Percentiles rank a stretch among this genome's conserved stretches.
Conservation (phyloP, 2,329 filamentous ascomycete species). For the Ascochyta koolunga region DNA sequence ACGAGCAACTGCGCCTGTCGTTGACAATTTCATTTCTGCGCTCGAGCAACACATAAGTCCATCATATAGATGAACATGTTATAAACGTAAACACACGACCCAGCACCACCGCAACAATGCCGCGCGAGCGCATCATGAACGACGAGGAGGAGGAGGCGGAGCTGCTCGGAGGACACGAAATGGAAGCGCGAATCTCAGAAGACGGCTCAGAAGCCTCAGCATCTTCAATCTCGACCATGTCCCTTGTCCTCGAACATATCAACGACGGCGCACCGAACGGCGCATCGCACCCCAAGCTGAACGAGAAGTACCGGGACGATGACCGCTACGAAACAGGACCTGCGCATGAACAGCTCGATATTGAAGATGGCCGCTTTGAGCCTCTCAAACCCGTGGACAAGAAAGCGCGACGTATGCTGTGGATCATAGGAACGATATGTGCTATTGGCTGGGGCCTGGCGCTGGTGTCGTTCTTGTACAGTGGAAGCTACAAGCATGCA, state of each 20-base stretch:
- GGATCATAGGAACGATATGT: conserved; percentile 66
- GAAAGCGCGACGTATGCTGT: conserved; percentile 66
- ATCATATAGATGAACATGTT: conserved; percentile 20
- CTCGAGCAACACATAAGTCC: not conserved
- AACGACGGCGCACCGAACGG: conserved; percentile 58
- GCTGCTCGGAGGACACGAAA: conserved; percentile 49
- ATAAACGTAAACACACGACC: conserved; percentile 2
- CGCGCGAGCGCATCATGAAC: conserved; percentile 41
- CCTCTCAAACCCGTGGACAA: conserved; percentile 65
- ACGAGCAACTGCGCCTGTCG: not conserved
- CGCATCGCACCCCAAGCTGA: conserved; percentile 33
- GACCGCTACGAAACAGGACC: conserved; percentile 50
- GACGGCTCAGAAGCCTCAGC: conserved; percentile 59
- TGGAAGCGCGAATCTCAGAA: conserved; percentile 39
- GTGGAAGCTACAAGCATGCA: conserved; percentile 69
- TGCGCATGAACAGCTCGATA: conserved; percentile 57
- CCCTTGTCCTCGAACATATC: conserved; percentile 79
- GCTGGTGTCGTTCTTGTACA: conserved; percentile 69
- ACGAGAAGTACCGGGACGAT: conserved; percentile 50
- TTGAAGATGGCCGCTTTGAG: conserved; percentile 57
- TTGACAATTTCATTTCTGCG: not conserved
- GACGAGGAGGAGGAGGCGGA: conserved; percentile 56
- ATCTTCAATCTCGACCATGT: conserved; percentile 83
- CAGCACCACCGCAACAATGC: conserved; percentile 32
- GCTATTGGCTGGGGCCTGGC: conserved; percentile 72